These are phyloP conservation scores for Barbatosphaeria neglecta DNA, from an alignment of 495 filamentous ascomycete genomes.

Conservation along the genomic window DNA sequence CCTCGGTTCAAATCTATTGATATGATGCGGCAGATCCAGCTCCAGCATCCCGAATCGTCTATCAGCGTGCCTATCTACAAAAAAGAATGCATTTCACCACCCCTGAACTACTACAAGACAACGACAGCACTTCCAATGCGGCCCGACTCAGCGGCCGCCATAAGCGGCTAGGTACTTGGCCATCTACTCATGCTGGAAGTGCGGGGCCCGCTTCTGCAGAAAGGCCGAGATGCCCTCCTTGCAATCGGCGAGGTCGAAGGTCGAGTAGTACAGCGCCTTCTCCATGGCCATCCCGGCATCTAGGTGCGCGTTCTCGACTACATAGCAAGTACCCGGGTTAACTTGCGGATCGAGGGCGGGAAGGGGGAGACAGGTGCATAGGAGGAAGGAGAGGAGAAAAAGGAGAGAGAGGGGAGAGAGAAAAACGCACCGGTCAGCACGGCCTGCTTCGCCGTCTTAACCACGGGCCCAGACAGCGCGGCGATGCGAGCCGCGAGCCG, in stretches of 20 bases:
- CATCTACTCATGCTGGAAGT: constrained; percentile 12
- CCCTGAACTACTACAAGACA: too few species aligned
- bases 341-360: neutral
- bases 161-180: too few species aligned
- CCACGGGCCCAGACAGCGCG: constrained; percentile 8
- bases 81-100: too few species aligned
- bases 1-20: too few species aligned
- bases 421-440: constrained; percentile 10
- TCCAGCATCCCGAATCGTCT: too few species aligned
- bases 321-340: too few species aligned
- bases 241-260: constrained; percentile 9
- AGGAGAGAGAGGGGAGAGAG: neutral
- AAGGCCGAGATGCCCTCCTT: constrained; percentile 8
- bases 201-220: constrained; percentile 7
- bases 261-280: constrained; percentile 13
- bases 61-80: too few species aligned
- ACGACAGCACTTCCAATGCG: too few species aligned
- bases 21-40: too few species aligned
- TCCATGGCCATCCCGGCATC: constrained; percentile 12
- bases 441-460: constrained; percentile 13
- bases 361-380: neutral
- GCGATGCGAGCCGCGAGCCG: constrained; percentile 11
- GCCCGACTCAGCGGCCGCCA: too few species aligned
- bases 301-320: constrained; percentile 12
- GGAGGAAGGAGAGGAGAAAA: neutral